These are phyloP conservation scores for Populus nigra DNA, from an alignment of 345 rosid species.

Conservation along the genomic window DNA sequence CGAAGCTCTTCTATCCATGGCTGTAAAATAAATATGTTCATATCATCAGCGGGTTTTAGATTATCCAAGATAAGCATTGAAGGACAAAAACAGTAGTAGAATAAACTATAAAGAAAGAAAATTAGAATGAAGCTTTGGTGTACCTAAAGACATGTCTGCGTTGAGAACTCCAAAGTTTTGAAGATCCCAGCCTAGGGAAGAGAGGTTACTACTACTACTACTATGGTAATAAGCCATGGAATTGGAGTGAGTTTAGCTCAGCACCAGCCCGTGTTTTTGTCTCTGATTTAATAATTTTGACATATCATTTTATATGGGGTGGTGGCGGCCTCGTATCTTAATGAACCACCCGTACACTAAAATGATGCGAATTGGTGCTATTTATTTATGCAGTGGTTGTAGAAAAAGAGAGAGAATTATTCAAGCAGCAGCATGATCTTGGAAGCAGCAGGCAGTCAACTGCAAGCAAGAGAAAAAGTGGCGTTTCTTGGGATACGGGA, in stretches of 20 bases:
- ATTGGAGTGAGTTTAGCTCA: conserved; percentile 40
- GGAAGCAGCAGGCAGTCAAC: conserved; percentile 65
- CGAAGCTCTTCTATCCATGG: conserved; percentile 41
- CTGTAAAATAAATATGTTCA: conserved; percentile 23
- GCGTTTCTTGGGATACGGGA: conserved; percentile 49
- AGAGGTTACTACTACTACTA: conserved; percentile 7
- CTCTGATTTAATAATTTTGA: not conserved
- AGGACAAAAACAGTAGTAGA: not conserved
- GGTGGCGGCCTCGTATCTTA: conserved; percentile 1
- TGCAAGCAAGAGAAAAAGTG: conserved; percentile 22
- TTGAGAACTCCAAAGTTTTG: conserved; percentile 75
- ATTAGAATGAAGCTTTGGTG: not conserved
- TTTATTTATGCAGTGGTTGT: conserved; percentile 30
- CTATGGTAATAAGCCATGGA: conserved; percentile 26
- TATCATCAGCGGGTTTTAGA: not conserved
- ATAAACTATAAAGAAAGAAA: conserved; percentile 12
- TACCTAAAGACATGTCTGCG: conserved; percentile 74
- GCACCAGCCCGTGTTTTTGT: conserved; percentile 22
- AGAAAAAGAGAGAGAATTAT: conserved; percentile 10
- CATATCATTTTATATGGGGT: not conserved
- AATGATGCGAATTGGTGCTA: conserved; percentile 19
- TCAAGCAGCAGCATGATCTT: conserved; percentile 25
- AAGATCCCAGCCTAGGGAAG: conserved; percentile 76
- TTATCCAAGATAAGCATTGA: not conserved
- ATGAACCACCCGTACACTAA: conserved; percentile 5